Percentiles rank a stretch among this genome's conserved stretches.
phyloP scores from a whole-genome alignment of 2,329 filamentous ascomycete genomes.

The Cylindrodendrum hubeiense region DNA sequence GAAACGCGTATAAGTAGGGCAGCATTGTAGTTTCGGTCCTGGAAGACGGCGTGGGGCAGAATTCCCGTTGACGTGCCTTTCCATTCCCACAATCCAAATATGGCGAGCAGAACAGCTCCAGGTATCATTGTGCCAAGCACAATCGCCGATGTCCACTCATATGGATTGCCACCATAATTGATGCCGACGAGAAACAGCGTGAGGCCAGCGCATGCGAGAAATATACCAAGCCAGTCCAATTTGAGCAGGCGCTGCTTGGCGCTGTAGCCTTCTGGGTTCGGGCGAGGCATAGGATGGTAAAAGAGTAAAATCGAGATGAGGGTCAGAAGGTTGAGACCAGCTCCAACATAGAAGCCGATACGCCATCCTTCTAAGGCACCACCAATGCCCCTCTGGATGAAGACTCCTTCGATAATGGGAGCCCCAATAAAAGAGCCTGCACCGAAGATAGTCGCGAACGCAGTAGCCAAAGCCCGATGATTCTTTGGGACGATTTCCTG shows the following conservation, averaged over 20 bases:
- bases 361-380: neutral
- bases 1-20: neutral
- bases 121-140: neutral
- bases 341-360: neutral
- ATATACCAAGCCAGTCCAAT: neutral
- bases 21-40: neutral
- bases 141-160: neutral
- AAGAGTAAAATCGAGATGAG: neutral
- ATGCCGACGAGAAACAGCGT: neutral
- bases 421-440: neutral
- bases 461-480: neutral
- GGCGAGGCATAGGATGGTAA: neutral
- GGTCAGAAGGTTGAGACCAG: neutral
- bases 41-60: neutral
- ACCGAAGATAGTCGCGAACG: neutral
- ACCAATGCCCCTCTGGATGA: neutral
- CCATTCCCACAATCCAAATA: neutral
- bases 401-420: neutral
- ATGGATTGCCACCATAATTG: neutral
- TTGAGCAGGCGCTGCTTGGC: neutral
- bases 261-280: neutral
- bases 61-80: neutral
- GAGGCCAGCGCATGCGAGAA: neutral
- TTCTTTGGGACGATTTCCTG: neutral
- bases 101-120: neutral